Percentiles rank a stretch among this genome's conserved stretches.
These are phyloP conservation scores for Amanita jacksonii DNA, from an alignment of 768 basidiomycete genomes.

Conservation along the genomic window DNA sequence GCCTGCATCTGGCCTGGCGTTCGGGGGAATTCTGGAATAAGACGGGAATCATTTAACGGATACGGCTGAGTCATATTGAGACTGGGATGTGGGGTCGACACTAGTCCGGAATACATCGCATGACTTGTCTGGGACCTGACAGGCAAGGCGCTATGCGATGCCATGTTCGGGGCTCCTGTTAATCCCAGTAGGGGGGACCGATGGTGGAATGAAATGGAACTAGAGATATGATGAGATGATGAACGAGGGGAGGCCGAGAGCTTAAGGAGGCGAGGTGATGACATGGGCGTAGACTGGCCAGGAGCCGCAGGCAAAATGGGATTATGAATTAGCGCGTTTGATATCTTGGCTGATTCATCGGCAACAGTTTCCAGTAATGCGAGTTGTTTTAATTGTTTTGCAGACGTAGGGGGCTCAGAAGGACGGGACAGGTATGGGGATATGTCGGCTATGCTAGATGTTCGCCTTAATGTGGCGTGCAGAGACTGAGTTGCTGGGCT, in stretches of 20 bases:
- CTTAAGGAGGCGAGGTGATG: background rate
- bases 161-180: conserved; percentile 5
- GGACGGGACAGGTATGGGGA: conserved; percentile 58
- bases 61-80: conserved; percentile 46
- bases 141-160: conserved; percentile 28
- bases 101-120: conserved; percentile 25
- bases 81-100: conserved; percentile 25
- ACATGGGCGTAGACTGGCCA: background rate
- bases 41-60: conserved; percentile 27
- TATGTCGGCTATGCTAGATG: conserved; percentile 51
- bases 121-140: conserved; percentile 40
- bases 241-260: background rate
- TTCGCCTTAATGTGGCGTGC: conserved; percentile 26
- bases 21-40: conserved; percentile 13
- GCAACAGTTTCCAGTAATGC: conserved; percentile 65
- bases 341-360: conserved; percentile 51
- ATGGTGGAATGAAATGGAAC: background rate
- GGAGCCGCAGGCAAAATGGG: conserved; percentile 1
- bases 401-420: conserved; percentile 43
- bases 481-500: conserved; percentile 13
- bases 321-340: conserved; percentile 9
- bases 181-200: background rate
- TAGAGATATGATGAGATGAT: background rate
- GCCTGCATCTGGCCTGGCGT: conserved; percentile 1
- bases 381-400: conserved; percentile 58